Base-by-base conservation (phyloP, 345 rosid genomes). In the Hibiscus trionum region DNA sequence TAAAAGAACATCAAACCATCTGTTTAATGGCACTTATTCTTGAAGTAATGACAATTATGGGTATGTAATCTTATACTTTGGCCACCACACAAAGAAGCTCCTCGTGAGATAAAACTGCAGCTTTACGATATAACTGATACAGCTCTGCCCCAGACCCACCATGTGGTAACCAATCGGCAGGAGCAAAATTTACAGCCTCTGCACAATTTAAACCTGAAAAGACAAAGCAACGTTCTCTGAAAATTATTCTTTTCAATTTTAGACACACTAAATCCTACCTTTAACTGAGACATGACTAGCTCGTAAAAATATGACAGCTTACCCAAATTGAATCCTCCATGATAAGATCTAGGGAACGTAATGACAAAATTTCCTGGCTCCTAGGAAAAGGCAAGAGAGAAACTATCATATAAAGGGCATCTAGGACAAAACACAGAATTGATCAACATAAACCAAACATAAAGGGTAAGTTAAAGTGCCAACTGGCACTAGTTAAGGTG, bases 91-190 rank as follows among this genome's bases (percentile, higher is more conserved):
- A 94, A 62, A 94, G 96, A 82, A 94, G 98, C 88, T 94, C 97
- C 80, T 94, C 98, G 61, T 94, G 97, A 79, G 96, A 90, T 79
- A 94, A 84, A 73, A 94, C 91, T 69, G 98, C 85, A 63, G 94
- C 80, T 81, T 91, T 94, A 46, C 78, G 97, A 85, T 94, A 94
- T 66, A 71, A 78, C 78, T 85, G 87, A 86, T 94, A 94, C 50
- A 88, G 87, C 81, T 90, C 88, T 8, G 95, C 89, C 61, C 93
- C 88, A 77, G 77, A 84, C 33, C 96, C 91, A 75, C 98, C 98
- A 81, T 91, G 88, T 46, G 98, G 98, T 77, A 94, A 81, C 98
- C 98, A 94, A 75, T 94, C 98, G 80, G 96, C 95, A 69, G 98
- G 97, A 67, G 98, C 97, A 81, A 94, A 94, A 80, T 94, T 94